These are phyloP conservation scores for Trypanosoma grayi DNA, from an alignment of 208 protist species.

Conservation along the genomic window DNA sequence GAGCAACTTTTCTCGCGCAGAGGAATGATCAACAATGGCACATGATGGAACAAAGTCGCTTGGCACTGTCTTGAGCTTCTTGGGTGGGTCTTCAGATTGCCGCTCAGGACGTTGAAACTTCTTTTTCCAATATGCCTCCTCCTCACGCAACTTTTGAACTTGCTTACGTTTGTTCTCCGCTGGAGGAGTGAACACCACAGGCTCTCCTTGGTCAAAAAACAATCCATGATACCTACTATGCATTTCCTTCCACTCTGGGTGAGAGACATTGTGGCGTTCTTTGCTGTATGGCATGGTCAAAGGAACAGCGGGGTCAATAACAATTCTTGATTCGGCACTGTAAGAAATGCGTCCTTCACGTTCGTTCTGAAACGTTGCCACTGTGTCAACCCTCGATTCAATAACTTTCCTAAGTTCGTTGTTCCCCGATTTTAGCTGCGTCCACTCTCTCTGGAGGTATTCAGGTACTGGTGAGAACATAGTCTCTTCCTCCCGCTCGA, in stretches of 20 bases:
- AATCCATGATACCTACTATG: conserved; percentile 70
- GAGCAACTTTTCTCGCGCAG: conserved; percentile 18
- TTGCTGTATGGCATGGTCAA: conserved; percentile 50
- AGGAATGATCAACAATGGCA: conserved; percentile 39
- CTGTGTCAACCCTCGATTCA: not conserved
- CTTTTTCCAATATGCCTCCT: conserved; percentile 24
- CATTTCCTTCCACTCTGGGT: conserved; percentile 20
- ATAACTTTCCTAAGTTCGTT: not conserved
- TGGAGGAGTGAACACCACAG: conserved; percentile 48
- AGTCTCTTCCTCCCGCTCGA: conserved; percentile 59
- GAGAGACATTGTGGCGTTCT: conserved; percentile 35
- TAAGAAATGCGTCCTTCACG: not conserved
- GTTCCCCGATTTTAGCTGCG: conserved; percentile 7
- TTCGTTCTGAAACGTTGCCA: not conserved
- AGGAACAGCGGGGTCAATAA: conserved; percentile 69
- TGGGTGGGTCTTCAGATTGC: conserved; percentile 25
- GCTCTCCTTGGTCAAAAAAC: conserved; percentile 64
- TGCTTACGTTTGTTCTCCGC: conserved; percentile 68
- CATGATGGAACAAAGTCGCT: conserved; percentile 78
- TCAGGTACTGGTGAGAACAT: conserved; percentile 69
- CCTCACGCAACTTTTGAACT: conserved; percentile 41
- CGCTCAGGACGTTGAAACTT: conserved; percentile 9
- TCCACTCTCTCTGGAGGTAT: conserved; percentile 28
- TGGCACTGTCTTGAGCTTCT: conserved; percentile 47
- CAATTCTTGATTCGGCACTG: conserved; percentile 36